Base-by-base conservation (phyloP, 176 grass and related monocot species). In the Poa pratensis region DNA sequence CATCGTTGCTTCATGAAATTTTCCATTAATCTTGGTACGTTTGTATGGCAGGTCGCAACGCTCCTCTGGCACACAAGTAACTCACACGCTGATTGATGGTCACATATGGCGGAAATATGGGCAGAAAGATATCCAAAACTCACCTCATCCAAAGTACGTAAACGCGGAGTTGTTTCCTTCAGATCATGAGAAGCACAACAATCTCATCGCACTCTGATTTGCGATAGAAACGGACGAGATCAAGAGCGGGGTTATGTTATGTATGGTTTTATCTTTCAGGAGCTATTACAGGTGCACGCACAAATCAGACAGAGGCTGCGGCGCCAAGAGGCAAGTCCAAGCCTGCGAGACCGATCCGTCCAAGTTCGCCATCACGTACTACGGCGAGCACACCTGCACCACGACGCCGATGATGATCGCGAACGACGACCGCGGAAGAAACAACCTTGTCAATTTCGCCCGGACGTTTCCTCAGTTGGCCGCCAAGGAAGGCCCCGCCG, bases 251-350 rank as follows among this genome's bases (percentile, higher is more conserved):
- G 3, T 49, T 49, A 49, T 4, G 48, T 49, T 22, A n/a, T 24
- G 23, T 39, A 43, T 50, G 43, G 9, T 59, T 72, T n/a, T 10
- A 28, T 20, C 34, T 37, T 85, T 69, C 84, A 98, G 96, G 75
- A 92, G 91, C 77, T 98, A 98, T 75, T 98, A 79, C 85, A 92
- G 93, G 76, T 98, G 96, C 86, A 95, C 89, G 2, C 88, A 98
- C 83, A 94, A 87, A 58, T 6, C 57, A 42, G 85, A 90, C 30
- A 89, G 88, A 59, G 89, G 73, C 8, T 98, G 96, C 83, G 28
- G 18, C 32, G 93, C 96, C 48, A 90, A n/a, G 35, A 77, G 84
- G 42, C 87, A 95, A 32, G 88, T 87, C 58, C 93, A 98, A 80
- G 17, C 1, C 51, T 85, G 76, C 18, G 86, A 94, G 3, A 61